Evolutionary conservation across 2,329 filamentous ascomycete genomes (phyloP), one percentile per base, ranked within the genome.

Genomic region (Grosmannia serpens): DNA sequence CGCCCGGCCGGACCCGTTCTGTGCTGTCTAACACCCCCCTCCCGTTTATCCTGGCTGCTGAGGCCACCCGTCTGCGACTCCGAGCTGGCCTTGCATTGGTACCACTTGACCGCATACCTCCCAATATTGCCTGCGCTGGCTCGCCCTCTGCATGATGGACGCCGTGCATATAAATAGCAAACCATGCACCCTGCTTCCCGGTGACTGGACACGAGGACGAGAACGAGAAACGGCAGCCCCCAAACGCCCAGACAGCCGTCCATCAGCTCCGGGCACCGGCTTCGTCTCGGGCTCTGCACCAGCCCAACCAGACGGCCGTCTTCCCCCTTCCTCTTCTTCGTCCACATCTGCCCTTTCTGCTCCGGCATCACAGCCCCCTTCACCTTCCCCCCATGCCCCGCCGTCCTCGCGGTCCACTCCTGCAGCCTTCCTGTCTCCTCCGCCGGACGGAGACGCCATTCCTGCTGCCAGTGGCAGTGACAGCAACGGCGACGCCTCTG

Each of bases 101-200:
- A 62, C 62, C 57, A 62, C 61, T 50, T 57, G 50, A 56, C 58
- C 58, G 58, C 61, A 59, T 52, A 50, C 58, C 29, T 31, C 47
- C 38, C 53, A 55, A 60, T 53, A 61, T 50, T 53, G 53, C n/a
- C 17, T 58, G 47, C n/a, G 26, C 51, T 38, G 51, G 55, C 55
- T 54, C 51, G 53, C 58, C n/a, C 15, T 35, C 53, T 53, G 57
- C 57, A 60, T 58, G 55, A 60, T 63, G 61, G 63, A 61, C 56
- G 58, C 59, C 61, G 59, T 61, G 63, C 58, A 62, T 60, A 62
- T 62, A 64, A 62, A 62, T 66, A 65, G 59, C 59, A 64, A 63
- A 44, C 60, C 63, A 56, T 62, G 60, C 35, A 57, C 41, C 62
- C 61, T 59, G 50, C 49, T 50, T 41, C 53, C 58, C 29, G 53